Percentiles rank a stretch among this genome's conserved stretches.
Conservation (phyloP, 805 yeast genomes). For the Kluyveromyces starmeri region DNA sequence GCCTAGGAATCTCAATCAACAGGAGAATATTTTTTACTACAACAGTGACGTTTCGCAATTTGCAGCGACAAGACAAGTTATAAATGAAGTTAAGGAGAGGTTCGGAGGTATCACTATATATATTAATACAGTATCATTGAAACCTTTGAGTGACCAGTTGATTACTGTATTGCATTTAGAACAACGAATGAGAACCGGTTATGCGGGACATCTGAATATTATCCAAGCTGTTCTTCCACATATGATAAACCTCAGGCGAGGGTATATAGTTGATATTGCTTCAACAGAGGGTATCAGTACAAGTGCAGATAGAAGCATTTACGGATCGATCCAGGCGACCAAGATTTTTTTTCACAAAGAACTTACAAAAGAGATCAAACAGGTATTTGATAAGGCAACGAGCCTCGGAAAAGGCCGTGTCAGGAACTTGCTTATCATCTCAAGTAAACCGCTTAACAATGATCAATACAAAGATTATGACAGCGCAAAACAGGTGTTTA, state of each 20-base stretch:
- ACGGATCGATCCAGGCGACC: constrained; percentile 49
- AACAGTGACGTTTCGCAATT: constrained; percentile 62
- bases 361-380: background rate
- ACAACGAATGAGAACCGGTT: constrained; percentile 9
- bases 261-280: constrained; percentile 73
- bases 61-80: constrained; percentile 35
- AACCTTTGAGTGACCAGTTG: constrained; percentile 50
- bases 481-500: background rate
- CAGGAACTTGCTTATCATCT: background rate
- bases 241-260: constrained; percentile 54
- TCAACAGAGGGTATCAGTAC: constrained; percentile 79
- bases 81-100: constrained; percentile 34
- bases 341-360: background rate
- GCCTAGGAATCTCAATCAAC: constrained; percentile 21
- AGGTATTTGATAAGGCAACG: background rate
- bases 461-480: background rate
- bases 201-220: constrained; percentile 61
- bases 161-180: constrained; percentile 60
- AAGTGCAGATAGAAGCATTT: constrained; percentile 71
- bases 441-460: background rate
- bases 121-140: constrained; percentile 81
- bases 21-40: constrained; percentile 43
- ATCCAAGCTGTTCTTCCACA: constrained; percentile 63
- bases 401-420: background rate
- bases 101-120: constrained; percentile 56